Conservation (phyloP, 1,284 basidiomycete genomes). For the Boletus mariae region DNA sequence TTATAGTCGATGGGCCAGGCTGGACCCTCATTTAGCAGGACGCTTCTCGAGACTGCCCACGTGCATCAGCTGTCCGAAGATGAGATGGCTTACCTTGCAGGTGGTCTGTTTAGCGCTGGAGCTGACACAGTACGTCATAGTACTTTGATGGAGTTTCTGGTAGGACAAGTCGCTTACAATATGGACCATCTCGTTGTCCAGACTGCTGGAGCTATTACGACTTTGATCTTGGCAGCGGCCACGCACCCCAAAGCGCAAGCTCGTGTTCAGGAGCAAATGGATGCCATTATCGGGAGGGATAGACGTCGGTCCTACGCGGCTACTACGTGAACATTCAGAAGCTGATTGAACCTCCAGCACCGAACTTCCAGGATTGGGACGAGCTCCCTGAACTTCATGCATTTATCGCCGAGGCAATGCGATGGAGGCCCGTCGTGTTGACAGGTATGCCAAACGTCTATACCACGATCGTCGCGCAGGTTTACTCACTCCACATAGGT, state of each 20-base stretch:
- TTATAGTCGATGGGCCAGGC: slow-evolving; percentile 5
- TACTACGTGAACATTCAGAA: background rate
- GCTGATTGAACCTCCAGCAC: slow-evolving; percentile 19
- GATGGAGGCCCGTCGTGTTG: slow-evolving; percentile 63
- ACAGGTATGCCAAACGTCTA: background rate
- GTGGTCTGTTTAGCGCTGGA: slow-evolving; percentile 59
- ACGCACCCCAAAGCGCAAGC: slow-evolving; percentile 50
- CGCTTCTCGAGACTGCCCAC: slow-evolving; percentile 48
- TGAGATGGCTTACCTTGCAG: slow-evolving; percentile 56
- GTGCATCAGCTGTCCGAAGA: slow-evolving; percentile 47
- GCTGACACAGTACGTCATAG: slow-evolving; percentile 44
- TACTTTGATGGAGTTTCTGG: background rate
- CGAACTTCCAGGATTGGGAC: slow-evolving; percentile 47
- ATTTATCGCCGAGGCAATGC: slow-evolving; percentile 55
- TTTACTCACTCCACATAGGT: slow-evolving; percentile 28
- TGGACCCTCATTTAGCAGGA: slow-evolving; percentile 50
- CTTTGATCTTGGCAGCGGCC: slow-evolving; percentile 59
- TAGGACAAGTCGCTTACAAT: background rate
- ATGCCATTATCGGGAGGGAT: slow-evolving; percentile 48
- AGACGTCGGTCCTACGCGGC: slow-evolving; percentile 31
- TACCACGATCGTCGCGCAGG: background rate
- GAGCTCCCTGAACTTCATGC: slow-evolving; percentile 52
- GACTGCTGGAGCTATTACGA: slow-evolving; percentile 54
- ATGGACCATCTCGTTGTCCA: slow-evolving; percentile 11
- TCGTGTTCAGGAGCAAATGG: slow-evolving; percentile 56